These are phyloP conservation scores for Ceratocystiopsis minuta DNA, from an alignment of 2,329 filamentous ascomycete species.

Conservation along the genomic window DNA sequence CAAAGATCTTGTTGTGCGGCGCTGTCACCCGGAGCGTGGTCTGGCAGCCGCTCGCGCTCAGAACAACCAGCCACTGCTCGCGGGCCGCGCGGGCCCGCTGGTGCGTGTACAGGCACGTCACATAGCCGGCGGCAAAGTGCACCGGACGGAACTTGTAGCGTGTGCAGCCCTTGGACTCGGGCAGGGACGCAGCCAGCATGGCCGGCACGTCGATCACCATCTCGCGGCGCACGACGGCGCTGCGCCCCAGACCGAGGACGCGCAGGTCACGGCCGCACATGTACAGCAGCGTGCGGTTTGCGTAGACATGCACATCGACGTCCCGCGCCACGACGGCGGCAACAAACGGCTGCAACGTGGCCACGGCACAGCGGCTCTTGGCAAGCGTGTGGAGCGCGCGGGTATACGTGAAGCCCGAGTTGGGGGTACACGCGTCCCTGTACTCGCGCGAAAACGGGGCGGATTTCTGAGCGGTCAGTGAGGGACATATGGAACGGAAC, in stretches of 20 bases:
- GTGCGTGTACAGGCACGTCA: slow-evolving; percentile 38
- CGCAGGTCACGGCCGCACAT: slow-evolving; percentile 31
- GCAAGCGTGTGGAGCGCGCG: slow-evolving; percentile 39
- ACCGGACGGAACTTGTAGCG: slow-evolving; percentile 34
- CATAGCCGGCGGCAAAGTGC: slow-evolving; percentile 36
- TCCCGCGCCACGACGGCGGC: slow-evolving; percentile 33
- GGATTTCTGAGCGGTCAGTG: not conserved
- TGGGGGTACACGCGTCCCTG: not conserved
- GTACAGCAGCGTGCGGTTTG: slow-evolving; percentile 47
- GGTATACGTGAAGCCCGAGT: slow-evolving; percentile 20
- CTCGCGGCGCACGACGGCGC: slow-evolving; percentile 26
- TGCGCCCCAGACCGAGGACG: slow-evolving; percentile 36
- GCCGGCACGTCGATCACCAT: slow-evolving; percentile 34
- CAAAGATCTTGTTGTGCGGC: slow-evolving; percentile 40
- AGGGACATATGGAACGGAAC: not conserved
- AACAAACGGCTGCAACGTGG: slow-evolving; percentile 42
- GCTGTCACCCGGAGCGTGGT: slow-evolving; percentile 25
- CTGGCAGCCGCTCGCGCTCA: slow-evolving; percentile 23
- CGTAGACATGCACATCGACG: slow-evolving; percentile 22
- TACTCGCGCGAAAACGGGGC: not conserved
- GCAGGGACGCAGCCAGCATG: slow-evolving; percentile 20
- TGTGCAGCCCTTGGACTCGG: slow-evolving; percentile 16
- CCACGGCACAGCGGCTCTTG: slow-evolving; percentile 41
- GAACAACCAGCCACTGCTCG: slow-evolving; percentile 34
- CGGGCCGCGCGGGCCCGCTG: slow-evolving; percentile 11